A percentile compares a stretch with the other conserved stretches of the same genome.
Conservation (phyloP, 1,139 yeast genomes). For the Geotrichum europaeum region DNA sequence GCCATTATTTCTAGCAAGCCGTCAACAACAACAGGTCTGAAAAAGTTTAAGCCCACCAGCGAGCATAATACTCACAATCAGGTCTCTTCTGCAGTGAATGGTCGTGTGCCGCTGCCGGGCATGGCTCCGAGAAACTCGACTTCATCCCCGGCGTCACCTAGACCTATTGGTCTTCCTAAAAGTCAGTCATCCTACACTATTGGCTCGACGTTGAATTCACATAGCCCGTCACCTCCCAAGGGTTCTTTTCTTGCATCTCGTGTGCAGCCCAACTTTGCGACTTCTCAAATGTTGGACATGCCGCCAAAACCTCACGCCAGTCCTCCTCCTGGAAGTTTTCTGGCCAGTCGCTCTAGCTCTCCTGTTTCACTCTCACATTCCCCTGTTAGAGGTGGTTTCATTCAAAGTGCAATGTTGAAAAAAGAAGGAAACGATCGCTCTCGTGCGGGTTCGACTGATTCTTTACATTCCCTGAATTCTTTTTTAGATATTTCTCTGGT, state of each 20-base stretch:
- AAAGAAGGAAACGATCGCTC: slow-evolving; percentile 24
- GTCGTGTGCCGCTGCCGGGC: slow-evolving; percentile 17
- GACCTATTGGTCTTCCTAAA: not conserved
- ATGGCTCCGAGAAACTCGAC: slow-evolving; percentile 5
- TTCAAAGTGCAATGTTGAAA: slow-evolving; percentile 31
- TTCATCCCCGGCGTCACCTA: not conserved
- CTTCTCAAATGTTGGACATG: slow-evolving; percentile 8
- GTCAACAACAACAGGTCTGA: slow-evolving; percentile 3
- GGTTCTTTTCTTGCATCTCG: slow-evolving; percentile 13
- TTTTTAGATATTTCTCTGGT: slow-evolving; percentile 13
- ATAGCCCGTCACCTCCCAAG: slow-evolving; percentile 15
- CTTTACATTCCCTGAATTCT: slow-evolving; percentile 1
- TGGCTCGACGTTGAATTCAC: slow-evolving; percentile 14
- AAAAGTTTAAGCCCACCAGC: slow-evolving; percentile 10
- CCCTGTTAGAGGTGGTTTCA: slow-evolving; percentile 29
- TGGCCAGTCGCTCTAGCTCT: slow-evolving; percentile 15
- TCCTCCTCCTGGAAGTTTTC: slow-evolving; percentile 16
- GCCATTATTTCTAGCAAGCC: slow-evolving; percentile 2
- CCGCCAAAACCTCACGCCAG: slow-evolving; percentile 9
- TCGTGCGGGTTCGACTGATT: slow-evolving; percentile 13
- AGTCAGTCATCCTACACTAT: slow-evolving; percentile 6
- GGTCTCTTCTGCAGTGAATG: slow-evolving; percentile 10
- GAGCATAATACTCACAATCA: slow-evolving; percentile 15
- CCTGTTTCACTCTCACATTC: slow-evolving; percentile 18
- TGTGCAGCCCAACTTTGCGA: slow-evolving; percentile 10